Base-by-base conservation (phyloP, 2,329 filamentous ascomycete species). In the Calonectria hawksworthii region DNA sequence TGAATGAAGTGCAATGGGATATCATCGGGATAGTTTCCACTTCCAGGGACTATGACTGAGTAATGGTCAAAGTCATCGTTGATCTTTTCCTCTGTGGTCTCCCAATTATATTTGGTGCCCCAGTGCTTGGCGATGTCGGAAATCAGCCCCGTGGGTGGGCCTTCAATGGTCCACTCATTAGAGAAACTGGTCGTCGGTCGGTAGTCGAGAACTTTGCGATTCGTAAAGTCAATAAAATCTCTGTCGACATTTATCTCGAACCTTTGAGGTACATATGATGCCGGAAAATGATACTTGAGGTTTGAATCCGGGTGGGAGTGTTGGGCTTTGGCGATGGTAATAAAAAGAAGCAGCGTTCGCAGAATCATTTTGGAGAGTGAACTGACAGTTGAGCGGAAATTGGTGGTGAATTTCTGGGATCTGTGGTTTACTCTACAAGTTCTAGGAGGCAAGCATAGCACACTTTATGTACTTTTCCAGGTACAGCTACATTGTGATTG, bases 1-100 rank as follows among this genome's bases (percentile, higher is more conserved):
- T 78, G 73, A 18, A 78, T 47, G 16, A 78, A 78, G 28, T 78
- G 76, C 7, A 78, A 54, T 10, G 73, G 61, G 47, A 65, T 65
- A 47, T 44, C n/a, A 10, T 44, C 23, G 9, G 38, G 21, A 28
- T 65, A 65, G 18, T 47, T 47, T 5, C 61, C 61, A 21, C 18
- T 65, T 11, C 61, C 41, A 8, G 61, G 61, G 16, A 65, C 61
- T 2, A 36, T 32, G n/a, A 47, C 10, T 13, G 41, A 28, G 16
- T 44, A 65, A 32, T 65, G 61, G 1, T 44, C 38, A 32, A 65
- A 47, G 2, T 65, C 38, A 2, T n/a, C 5, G 21, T 65, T 65
- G 10, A 65, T 47, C 4, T 32, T 13, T 9, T 44, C 7, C 8
- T 65, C 23, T 7, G 21, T n/a, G 6, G 23, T 10, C 14, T 32